phyloP scores from a whole-genome alignment of 2,329 filamentous ascomycete species.

The Ambrosiella cleistominuta region DNA sequence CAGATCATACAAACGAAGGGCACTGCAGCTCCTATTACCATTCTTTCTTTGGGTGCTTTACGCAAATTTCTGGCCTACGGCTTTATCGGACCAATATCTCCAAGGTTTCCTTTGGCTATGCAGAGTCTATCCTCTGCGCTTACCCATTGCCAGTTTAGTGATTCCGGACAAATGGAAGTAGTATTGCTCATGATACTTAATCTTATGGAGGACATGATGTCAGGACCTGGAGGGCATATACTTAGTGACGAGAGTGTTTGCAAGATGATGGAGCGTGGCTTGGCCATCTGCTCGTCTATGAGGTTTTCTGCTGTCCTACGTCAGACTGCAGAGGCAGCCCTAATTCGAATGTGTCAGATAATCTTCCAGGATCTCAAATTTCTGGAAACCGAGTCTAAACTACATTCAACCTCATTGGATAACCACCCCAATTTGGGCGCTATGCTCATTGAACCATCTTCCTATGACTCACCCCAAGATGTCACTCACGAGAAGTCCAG shows the following conservation, averaged over 20 bases:
- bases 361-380: constrained; percentile 90
- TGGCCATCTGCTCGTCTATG: constrained; percentile 93
- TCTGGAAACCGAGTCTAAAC: constrained; percentile 57
- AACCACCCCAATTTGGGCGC: constrained; percentile 52
- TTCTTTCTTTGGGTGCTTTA: constrained; percentile 78
- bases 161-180: constrained; percentile 86
- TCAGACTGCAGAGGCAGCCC: constrained; percentile 82
- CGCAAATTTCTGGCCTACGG: constrained; percentile 95
- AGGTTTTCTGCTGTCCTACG: constrained; percentile 80
- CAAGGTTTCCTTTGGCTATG: constrained; percentile 81
- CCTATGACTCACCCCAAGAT: neutral
- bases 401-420: constrained; percentile 48
- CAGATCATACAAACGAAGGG: constrained; percentile 94
- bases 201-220: constrained; percentile 97
- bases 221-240: constrained; percentile 76
- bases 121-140: constrained; percentile 87
- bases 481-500: neutral
- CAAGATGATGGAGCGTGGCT: constrained; percentile 96
- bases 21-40: constrained; percentile 90
- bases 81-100: constrained; percentile 67
- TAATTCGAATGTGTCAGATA: constrained; percentile 98
- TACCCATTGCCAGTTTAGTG: constrained; percentile 93
- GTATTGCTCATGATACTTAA: constrained; percentile 87
- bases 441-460: constrained; percentile 54
- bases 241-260: constrained; percentile 97